Evolutionary conservation across 306 rosid genomes (phyloP).

Genomic region (Pterocarpus santalinus): DNA sequence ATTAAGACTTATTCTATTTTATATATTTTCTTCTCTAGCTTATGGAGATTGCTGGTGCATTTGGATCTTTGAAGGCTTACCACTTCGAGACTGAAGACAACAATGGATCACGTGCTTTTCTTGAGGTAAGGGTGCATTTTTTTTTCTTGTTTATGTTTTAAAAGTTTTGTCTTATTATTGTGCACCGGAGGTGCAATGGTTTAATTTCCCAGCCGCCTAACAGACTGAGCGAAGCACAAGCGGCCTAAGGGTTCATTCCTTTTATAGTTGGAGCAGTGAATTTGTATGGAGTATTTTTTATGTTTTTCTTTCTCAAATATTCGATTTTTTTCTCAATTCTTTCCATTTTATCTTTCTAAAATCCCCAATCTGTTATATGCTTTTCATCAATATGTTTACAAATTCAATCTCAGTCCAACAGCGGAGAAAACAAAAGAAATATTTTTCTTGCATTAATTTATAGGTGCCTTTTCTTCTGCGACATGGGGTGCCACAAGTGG

Average conservation of each 20-base stretch:
- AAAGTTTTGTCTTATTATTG: conserved; percentile 16
- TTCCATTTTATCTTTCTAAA: background rate
- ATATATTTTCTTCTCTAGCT: conserved; percentile 60
- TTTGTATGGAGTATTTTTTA: background rate
- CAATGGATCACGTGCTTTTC: conserved; percentile 71
- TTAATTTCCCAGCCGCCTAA: background rate
- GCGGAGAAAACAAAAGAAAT: conserved; percentile 14
- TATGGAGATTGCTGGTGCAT: conserved; percentile 79
- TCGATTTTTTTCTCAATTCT: background rate
- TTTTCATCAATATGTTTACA: background rate
- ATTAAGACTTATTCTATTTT: background rate
- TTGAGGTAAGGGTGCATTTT: conserved; percentile 72
- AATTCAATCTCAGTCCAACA: conserved; percentile 4
- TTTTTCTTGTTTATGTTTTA: background rate
- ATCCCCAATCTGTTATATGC: background rate
- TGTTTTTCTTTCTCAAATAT: background rate
- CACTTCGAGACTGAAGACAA: conserved; percentile 65
- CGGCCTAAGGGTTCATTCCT: background rate
- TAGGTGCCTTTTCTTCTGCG: background rate
- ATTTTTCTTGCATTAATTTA: background rate
- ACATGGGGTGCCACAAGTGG: background rate
- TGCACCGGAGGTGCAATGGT: background rate
- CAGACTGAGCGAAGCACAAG: conserved; percentile 1
- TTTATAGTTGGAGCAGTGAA: background rate
- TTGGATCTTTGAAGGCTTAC: conserved; percentile 91